Evolutionary conservation across 805 yeast genomes (phyloP), one percentile per base, ranked within the genome.

Genomic region (Candida qinlingensis): DNA sequence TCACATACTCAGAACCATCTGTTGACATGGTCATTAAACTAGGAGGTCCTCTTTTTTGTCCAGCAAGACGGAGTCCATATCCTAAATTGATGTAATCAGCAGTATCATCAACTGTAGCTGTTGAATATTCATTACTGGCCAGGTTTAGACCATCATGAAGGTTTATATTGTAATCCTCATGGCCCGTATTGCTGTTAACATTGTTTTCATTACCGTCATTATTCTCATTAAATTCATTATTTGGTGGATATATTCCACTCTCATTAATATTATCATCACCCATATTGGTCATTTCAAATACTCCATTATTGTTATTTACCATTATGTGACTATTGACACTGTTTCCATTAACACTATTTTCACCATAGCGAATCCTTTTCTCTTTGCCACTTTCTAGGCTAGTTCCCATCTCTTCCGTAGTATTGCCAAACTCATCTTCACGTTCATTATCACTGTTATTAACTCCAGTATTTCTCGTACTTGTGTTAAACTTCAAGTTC

Each of bases 31-130:
- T 54, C 31, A 54, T 42, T 9, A 60, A 11, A 7, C 63, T 58
- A 4, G 65, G 64, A 2, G 64, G 64, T 2, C 63, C 64, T 29
- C 60, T 54, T 27, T 52, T 53, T 37, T 54, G 59, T 12, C 54
- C 54, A 1, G 54, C 51, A 12, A 50, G 36, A 2, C 56, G 59
- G 7, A 54, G 48, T 1, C 61, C 62, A 38, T 58, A 57, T 1
- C 63, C 63, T 5, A 60, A 35, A 45, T 61, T 61, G 25, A 60
- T 56, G 10, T 55, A 52, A 43, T 54, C 56, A 6, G 51, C 56
- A 11, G 50, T 48, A 13, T 46, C 44, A 3, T 28, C 39, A 30
- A 13, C 29, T 10, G 26, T 36, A 10, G n/a, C 19, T 25, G 34
- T 10, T 6, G 33, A 7, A 6, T 10, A n/a, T 19, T 35, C 42